These are phyloP conservation scores for Cyclostephanos tholiformis DNA, from an alignment of 108 stramenopile genomes.

Conservation along the genomic window DNA sequence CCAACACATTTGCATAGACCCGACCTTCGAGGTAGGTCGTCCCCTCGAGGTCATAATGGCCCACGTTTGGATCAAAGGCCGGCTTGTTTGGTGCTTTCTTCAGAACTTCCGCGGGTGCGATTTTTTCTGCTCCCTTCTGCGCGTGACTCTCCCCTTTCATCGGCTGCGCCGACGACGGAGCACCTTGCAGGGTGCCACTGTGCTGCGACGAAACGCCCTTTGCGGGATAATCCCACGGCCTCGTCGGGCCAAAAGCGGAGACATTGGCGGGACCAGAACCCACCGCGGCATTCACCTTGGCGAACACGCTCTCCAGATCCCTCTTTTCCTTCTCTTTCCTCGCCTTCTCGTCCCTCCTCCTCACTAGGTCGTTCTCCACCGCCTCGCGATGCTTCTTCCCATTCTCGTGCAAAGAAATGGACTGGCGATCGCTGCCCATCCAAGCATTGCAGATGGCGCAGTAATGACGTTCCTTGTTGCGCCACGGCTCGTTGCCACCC, in stretches of 20 bases:
- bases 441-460: slow-evolving; percentile 84
- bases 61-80: slow-evolving; percentile 35
- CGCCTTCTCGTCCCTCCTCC: slow-evolving; percentile 57
- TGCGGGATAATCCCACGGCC: slow-evolving; percentile 2
- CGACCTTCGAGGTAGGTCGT: slow-evolving; percentile 72
- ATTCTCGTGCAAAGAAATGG: slow-evolving; percentile 83
- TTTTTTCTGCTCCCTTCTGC: background rate
- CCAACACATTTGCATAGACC: slow-evolving; percentile 60
- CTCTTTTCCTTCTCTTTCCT: slow-evolving; percentile 60
- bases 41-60: slow-evolving; percentile 55
- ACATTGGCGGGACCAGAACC: slow-evolving; percentile 11
- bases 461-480: slow-evolving; percentile 76
- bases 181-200: background rate
- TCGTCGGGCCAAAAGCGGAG: background rate
- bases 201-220: background rate
- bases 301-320: slow-evolving; percentile 55
- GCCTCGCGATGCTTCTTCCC: slow-evolving; percentile 85
- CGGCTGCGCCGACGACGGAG: background rate
- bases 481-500: slow-evolving; percentile 66
- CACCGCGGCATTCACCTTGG: slow-evolving; percentile 67
- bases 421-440: slow-evolving; percentile 84
- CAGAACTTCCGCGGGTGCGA: background rate
- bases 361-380: slow-evolving; percentile 56
- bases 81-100: slow-evolving; percentile 2
- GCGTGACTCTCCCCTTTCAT: background rate